Percentiles rank a stretch among this genome's conserved stretches.
These are phyloP conservation scores for Ensete glaucum DNA, from an alignment of 176 grass and related monocot species.

Conservation along the genomic window DNA sequence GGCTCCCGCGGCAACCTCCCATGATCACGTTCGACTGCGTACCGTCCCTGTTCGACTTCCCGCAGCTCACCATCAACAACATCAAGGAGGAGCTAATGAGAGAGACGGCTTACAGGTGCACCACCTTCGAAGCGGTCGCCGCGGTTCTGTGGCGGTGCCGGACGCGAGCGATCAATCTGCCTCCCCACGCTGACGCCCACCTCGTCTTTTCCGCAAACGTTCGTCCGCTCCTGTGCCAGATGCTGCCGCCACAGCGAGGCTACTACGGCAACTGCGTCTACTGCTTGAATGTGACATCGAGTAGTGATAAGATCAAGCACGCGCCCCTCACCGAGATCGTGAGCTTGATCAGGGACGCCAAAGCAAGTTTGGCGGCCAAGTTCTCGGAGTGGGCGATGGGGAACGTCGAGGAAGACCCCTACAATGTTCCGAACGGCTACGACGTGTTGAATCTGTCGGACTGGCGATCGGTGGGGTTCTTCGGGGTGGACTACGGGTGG, in stretches of 20 bases:
- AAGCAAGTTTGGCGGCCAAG: background rate
- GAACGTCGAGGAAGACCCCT: background rate
- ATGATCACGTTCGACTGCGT: background rate
- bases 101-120: background rate
- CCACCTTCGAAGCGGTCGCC: constrained; percentile 6
- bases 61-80: background rate
- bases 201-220: background rate
- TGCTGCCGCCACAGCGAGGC: background rate
- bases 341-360: background rate
- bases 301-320: background rate
- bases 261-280: background rate
- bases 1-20: background rate
- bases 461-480: background rate
- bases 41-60: background rate
- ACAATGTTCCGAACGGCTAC: background rate
- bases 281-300: background rate
- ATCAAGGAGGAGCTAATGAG: background rate
- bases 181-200: background rate
- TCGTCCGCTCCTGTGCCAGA: background rate
- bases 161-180: background rate
- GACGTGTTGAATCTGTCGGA: background rate
- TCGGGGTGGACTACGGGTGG: no score
- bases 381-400: background rate
- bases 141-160: constrained; percentile 22
- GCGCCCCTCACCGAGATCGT: background rate